Evolutionary conservation across 306 rosid species (phyloP), one percentile per base, ranked within the genome.

Genomic region (Cicer bijugum): DNA sequence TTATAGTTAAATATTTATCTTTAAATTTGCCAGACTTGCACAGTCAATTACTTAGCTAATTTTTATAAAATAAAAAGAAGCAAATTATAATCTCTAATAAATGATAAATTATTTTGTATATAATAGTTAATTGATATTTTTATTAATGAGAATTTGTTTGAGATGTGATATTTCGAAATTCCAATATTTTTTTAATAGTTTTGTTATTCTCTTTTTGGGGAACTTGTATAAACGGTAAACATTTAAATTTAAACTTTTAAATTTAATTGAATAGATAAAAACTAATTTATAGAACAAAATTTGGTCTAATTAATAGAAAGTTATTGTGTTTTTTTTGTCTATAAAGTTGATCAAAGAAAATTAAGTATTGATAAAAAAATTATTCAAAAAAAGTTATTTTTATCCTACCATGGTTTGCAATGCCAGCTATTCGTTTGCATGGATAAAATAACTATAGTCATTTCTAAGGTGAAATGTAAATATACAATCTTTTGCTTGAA

Each of bases 401-500:
- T 17, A 50, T 50, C 9, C 20, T 50, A 50, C 56, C 9, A 50
- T 50, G 56, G 35, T 28, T 28, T 28, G 35, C 35, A 28, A 28
- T 28, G 35, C 35, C 35, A 28, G 5, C 35, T 28, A 28, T 28
- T 28, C 1, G 35, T 28, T 28, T 28, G 35, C 35, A 28, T 28
- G 35, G 35, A 28, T 28, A 28, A 28, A 28, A 28, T 28, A 28
- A 28, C 35, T 28, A 28, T 28, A 28, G 35, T 28, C 35, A 28
- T 47, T 66, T 65, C 53, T 23, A 58, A 14, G 46, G 38, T 61
- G 43, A 72, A 69, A 16, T 67, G 37, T 33, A 9, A 15, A 10
- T 46, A 43, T 47, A 28, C 63, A 51, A 66, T 64, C 78, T 84
- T 78, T 35, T 7, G 73, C 83, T 69, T 64, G 78, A 84, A 78